Conservation (phyloP, 768 basidiomycete species). For the Neoboletus subvelutipes region DNA sequence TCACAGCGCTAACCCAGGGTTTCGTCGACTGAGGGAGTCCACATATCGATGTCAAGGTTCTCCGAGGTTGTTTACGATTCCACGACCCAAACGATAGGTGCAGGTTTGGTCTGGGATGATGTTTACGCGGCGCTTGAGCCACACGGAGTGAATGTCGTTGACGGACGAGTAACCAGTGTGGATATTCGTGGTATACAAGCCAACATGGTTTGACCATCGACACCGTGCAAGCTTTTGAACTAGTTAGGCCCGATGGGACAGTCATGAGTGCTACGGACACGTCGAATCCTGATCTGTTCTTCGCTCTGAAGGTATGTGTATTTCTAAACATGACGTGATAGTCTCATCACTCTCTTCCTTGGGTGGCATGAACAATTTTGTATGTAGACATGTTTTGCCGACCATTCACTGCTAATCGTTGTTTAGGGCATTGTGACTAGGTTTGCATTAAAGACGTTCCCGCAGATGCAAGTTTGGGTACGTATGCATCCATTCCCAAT, state of each 20-base stretch:
- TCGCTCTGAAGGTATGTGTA: conserved; percentile 36
- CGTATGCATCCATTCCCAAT: conserved; percentile 8
- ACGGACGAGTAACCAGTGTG: conserved; percentile 52
- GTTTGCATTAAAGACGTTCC: conserved; percentile 52
- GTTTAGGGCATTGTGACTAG: conserved; percentile 56
- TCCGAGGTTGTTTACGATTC: conserved; percentile 40
- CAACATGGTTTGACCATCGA: conserved; percentile 60
- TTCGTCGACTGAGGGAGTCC: conserved; percentile 57
- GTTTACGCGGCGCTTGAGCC: conserved; percentile 53
- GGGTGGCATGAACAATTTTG: conserved; percentile 67
- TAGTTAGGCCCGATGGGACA: conserved; percentile 49
- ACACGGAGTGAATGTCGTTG: conserved; percentile 52
- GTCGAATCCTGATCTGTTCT: not conserved
- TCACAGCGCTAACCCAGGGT: conserved; percentile 53
- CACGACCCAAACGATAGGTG: conserved; percentile 37
- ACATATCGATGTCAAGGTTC: conserved; percentile 55
- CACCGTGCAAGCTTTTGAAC: conserved; percentile 51
- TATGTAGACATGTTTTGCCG: conserved; percentile 10
- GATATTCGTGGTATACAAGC: conserved; percentile 56
- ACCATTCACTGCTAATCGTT: not conserved
- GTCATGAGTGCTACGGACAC: conserved; percentile 22
- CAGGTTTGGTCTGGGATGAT: conserved; percentile 60
- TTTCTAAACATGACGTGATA: not conserved
- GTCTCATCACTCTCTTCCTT: conserved; percentile 17
- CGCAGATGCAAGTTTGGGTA: conserved; percentile 63